phyloP scores from a whole-genome alignment of 306 rosid genomes.

The Quercus agrifolia region DNA sequence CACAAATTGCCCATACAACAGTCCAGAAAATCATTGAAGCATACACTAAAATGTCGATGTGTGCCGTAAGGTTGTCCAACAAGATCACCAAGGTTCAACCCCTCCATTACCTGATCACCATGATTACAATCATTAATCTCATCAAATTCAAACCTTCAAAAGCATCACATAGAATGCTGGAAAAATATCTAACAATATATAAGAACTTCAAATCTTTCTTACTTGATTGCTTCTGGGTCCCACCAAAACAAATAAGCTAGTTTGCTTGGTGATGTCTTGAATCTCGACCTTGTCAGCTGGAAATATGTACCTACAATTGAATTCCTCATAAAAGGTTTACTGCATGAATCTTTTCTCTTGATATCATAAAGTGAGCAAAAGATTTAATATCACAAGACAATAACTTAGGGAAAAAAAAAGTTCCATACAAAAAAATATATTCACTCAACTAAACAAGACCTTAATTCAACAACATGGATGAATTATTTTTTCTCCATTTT shows the following conservation, averaged over 20 bases:
- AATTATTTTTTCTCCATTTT: not conserved
- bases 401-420: not conserved
- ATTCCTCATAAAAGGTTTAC: conserved; percentile 8
- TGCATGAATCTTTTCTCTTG: not conserved
- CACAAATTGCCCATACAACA: not conserved
- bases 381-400: conserved; percentile 18
- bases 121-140: conserved; percentile 8
- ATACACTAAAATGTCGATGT: conserved; percentile 78
- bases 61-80: conserved; percentile 85
- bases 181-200: not conserved
- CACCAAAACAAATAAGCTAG: conserved; percentile 77
- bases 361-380: not conserved
- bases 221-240: conserved; percentile 89
- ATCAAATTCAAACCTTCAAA: conserved; percentile 20
- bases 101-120: conserved; percentile 62
- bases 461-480: not conserved
- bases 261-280: conserved; percentile 79
- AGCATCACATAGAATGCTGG: conserved; percentile 11
- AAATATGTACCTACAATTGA: conserved; percentile 72
- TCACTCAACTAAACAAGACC: not conserved
- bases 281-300: conserved; percentile 84
- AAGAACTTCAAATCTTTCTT: conserved; percentile 30
- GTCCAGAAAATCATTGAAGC: conserved; percentile 12
- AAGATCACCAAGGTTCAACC: conserved; percentile 68
- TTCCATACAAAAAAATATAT: not conserved